Evolutionary conservation across 129 eudicot species (phyloP).

Genomic region (Heracleum sosnowskyi): DNA sequence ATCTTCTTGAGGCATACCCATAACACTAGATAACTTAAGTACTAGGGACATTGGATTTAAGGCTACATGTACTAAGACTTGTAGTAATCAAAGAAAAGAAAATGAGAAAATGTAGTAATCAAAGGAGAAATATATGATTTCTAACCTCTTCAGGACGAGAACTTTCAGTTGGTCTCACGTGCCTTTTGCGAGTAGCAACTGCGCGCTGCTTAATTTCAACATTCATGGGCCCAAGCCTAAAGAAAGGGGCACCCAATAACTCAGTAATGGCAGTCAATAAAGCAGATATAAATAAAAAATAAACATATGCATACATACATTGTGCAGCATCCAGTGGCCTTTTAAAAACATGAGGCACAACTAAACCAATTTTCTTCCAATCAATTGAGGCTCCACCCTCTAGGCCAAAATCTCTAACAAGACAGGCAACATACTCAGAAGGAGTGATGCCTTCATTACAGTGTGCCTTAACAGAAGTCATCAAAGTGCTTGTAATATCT

Average conservation of each 20-base stretch:
- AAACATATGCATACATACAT: constrained; percentile 34
- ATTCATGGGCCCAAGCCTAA: constrained; percentile 96
- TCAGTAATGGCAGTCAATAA: too few species aligned
- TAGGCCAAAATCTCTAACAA: constrained; percentile 57
- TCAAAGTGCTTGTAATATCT: constrained; percentile 71
- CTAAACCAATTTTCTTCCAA: constrained; percentile 70
- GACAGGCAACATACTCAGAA: constrained; percentile 53
- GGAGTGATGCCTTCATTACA: constrained; percentile 71
- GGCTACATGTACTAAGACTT: background rate
- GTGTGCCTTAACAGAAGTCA: constrained; percentile 75
- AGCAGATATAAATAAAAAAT: background rate
- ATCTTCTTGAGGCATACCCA: background rate
- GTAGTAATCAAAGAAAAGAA: too few species aligned
- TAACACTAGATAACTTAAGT: background rate
- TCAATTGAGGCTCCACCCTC: constrained; percentile 38
- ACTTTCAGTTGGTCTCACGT: constrained; percentile 43
- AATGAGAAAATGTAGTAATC: background rate
- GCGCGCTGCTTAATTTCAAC: constrained; percentile 75
- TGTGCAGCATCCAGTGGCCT: constrained; percentile 67
- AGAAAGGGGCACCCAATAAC: background rate
- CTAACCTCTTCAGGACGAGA: constrained; percentile 84
- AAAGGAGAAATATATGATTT: background rate
- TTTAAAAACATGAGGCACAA: constrained; percentile 54
- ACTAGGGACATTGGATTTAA: background rate
- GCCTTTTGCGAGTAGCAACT: constrained; percentile 42